phyloP scores from a whole-genome alignment of 176 grass and related monocot genomes.

The Oryza officinalis region DNA sequence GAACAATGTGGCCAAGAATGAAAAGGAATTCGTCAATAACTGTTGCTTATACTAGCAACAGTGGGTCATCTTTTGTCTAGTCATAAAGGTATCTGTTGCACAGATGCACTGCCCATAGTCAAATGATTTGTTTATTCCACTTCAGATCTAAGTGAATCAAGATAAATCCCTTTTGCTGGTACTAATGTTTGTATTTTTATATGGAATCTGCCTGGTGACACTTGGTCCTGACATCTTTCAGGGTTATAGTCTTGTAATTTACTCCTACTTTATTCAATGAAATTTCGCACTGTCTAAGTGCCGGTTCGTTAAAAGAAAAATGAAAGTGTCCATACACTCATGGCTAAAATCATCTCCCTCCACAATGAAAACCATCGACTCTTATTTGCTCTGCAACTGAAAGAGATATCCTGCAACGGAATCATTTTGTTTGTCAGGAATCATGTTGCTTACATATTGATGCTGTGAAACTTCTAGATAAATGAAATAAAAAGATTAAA shows the following conservation, averaged over 20 bases:
- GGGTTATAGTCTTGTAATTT: too few species aligned
- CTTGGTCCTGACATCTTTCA: background rate
- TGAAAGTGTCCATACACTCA: background rate
- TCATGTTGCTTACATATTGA: too few species aligned
- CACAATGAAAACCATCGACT: background rate
- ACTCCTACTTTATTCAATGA: too few species aligned
- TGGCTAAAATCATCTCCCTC: background rate
- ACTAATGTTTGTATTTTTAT: background rate
- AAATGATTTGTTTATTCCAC: background rate
- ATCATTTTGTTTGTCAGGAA: background rate
- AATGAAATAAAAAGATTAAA: background rate
- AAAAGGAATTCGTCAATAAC: background rate
- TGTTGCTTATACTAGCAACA: background rate
- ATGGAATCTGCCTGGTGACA: background rate
- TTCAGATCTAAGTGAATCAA: background rate
- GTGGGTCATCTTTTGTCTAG: too few species aligned
- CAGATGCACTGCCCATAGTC: background rate
- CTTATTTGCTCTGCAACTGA: background rate
- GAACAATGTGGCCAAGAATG: background rate
- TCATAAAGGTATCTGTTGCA: background rate
- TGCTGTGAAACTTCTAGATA: background rate
- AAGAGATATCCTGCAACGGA: background rate
- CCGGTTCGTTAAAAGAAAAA: background rate
- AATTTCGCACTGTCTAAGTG: too few species aligned
- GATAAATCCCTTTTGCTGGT: background rate